Evolutionary conservation across 495 filamentous ascomycete species (phyloP), one percentile per base, ranked within the genome.

Genomic region (Aspergillus kassunensis): DNA sequence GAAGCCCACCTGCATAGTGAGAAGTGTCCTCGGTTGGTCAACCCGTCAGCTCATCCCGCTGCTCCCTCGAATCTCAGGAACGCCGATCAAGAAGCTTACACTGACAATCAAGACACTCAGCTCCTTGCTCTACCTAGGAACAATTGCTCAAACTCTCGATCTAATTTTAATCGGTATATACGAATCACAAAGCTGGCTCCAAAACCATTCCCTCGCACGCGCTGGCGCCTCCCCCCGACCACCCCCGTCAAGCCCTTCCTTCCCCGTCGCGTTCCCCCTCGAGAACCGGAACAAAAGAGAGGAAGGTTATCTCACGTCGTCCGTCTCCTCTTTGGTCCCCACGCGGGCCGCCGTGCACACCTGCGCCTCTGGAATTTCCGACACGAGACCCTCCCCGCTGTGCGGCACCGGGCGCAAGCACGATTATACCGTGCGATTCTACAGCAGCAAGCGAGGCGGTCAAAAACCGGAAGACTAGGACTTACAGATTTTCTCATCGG

Each of bases 401-500:
- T 89, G 54, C 84, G 81, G 51, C 79, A 80, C 57, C 77, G 80
- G 23, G 71, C 87, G 4, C 89, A 93, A 61, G 83, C 86, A 44
- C 78, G 84, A 46, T 79, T 95, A 46, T 92, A 91, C 66, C 73
- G 75, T 13, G 88, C 85, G 58, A 76, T 95, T 37, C 65, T 91
- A 59, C 72, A 77, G 51, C 74, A 80, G 15, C 84, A 89, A 66
- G 74, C 71, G 33, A 77, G 71, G 55, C 72, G 76, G 36, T 70
- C 60, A 41, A 57, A 58, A 49, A 20, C 55, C 25, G 64, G 65
- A 8, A 53, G 30, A 50, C 46, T 56, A 20, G 71, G 77, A 23
- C 64, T 86, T 51, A 58, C 85, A 55, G 74, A 77, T 44, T 67
- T 72, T 30, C 63, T 85, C 31, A 55, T 73, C 24, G 71, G 74